These are phyloP conservation scores for Teratosphaeria nubilosa DNA, from an alignment of 2,329 filamentous ascomycete species.

Conservation along the genomic window DNA sequence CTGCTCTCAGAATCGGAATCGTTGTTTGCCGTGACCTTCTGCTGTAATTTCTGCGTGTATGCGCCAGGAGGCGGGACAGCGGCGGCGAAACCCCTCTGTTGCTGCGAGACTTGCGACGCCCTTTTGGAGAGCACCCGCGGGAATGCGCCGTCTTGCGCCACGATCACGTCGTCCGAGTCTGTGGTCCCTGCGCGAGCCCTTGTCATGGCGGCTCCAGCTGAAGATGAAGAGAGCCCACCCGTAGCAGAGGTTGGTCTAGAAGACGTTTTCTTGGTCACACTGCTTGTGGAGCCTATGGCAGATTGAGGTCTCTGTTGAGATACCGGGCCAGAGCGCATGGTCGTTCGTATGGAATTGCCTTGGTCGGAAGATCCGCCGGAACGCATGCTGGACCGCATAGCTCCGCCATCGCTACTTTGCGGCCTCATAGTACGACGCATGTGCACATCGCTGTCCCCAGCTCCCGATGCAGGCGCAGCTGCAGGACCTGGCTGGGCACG, in stretches of 20 bases:
- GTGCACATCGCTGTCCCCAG: conserved; percentile 15
- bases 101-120: conserved; percentile 7
- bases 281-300: neutral
- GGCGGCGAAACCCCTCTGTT: neutral
- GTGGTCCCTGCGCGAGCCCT: neutral
- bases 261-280: neutral
- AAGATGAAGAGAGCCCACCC: neutral
- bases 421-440: conserved; percentile 31
- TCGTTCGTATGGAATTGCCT: neutral
- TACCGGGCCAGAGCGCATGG: neutral
- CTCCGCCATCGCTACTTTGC: conserved; percentile 19
- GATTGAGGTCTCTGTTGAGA: conserved; percentile 10
- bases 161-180: neutral
- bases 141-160: conserved; percentile 3
- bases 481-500: conserved; percentile 12
- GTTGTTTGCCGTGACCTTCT: conserved; percentile 29
- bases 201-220: neutral
- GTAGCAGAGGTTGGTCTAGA: conserved; percentile 1
- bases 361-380: conserved; percentile 1
- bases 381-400: neutral
- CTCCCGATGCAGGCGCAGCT: neutral
- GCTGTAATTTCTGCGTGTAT: conserved; percentile 15
- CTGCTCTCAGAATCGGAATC: conserved; percentile 54
- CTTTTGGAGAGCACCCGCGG: conserved; percentile 7
- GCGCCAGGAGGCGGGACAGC: neutral